A percentile compares a stretch with the other conserved stretches of the same genome.
Evolutionary conservation across 2,329 filamentous ascomycete genomes (phyloP).

Genomic region (Nemania sp.): DNA sequence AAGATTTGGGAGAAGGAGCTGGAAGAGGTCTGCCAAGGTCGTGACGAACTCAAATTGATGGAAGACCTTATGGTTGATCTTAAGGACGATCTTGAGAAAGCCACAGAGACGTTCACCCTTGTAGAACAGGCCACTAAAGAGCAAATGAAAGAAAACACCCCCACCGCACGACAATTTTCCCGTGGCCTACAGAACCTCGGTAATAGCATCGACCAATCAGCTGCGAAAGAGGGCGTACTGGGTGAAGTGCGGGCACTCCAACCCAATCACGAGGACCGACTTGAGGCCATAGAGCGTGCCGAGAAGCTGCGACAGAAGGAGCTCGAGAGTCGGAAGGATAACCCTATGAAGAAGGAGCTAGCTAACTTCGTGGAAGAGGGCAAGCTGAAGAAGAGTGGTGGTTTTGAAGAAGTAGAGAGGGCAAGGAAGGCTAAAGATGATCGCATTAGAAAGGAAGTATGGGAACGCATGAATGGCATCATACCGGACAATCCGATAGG

Average conservation of each 20-base stretch:
- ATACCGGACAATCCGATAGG: conserved; percentile 57
- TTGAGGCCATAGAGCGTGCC: conserved; percentile 97
- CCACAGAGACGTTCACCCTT: conserved; percentile 89
- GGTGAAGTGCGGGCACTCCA: conserved; percentile 93
- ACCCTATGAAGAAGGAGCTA: conserved; percentile 86
- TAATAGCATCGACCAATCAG: conserved; percentile 73
- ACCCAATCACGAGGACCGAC: conserved; percentile 90
- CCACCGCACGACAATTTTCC: conserved; percentile 63
- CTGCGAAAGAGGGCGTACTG: conserved; percentile 90
- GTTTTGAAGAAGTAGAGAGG: conserved; percentile 92
- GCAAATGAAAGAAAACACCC: conserved; percentile 83
- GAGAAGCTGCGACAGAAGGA: conserved; percentile 93
- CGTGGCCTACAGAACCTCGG: conserved; percentile 66
- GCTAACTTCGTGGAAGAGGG: conserved; percentile 87
- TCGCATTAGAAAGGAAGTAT: conserved; percentile 82
- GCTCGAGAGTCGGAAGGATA: conserved; percentile 79
- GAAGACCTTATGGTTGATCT: conserved; percentile 94
- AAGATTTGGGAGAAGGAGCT: conserved; percentile 99
- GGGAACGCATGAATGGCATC: conserved; percentile 73
- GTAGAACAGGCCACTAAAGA: conserved; percentile 99
- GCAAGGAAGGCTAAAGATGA: conserved; percentile 88
- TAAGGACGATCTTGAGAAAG: conserved; percentile 94
- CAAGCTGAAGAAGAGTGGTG: conserved; percentile 94
- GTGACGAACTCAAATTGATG: conserved; percentile 94
- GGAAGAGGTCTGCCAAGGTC: conserved; percentile 94